phyloP scores from a whole-genome alignment of 208 protist species.

The Leishmania major region DNA sequence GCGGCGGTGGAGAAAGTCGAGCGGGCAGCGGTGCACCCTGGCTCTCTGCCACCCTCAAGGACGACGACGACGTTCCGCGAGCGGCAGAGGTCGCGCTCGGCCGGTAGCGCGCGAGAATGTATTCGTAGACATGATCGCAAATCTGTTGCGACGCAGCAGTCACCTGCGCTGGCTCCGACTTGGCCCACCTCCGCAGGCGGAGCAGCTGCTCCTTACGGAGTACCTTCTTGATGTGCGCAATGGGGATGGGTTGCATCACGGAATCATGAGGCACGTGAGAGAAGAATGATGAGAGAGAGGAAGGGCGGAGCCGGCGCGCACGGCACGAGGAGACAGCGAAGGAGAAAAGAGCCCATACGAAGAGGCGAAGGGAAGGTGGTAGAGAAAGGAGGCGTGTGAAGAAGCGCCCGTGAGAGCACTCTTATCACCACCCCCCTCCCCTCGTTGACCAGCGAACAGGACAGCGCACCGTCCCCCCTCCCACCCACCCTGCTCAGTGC shows the following conservation, averaged over 20 bases:
- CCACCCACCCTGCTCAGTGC: not conserved
- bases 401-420: not conserved
- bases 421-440: not conserved
- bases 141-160: conserved; percentile 34
- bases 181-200: conserved; percentile 44
- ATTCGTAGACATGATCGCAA: conserved; percentile 48
- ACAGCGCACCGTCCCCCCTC: not conserved
- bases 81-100: not conserved
- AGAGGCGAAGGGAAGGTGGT: not conserved
- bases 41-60: too few relatives aligned
- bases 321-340: not conserved
- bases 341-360: not conserved
- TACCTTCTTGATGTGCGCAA: conserved; percentile 30
- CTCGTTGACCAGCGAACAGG: not conserved
- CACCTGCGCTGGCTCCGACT: conserved; percentile 34
- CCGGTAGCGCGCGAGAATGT: conserved; percentile 26
- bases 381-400: not conserved
- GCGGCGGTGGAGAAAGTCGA: conserved; percentile 1
- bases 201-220: conserved; percentile 48
- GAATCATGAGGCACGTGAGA: not conserved
- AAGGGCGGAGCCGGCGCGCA: not conserved
- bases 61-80: not conserved
- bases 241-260: conserved; percentile 11
- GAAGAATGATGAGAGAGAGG: not conserved
- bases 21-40: not conserved